Evolutionary conservation across 345 rosid genomes (phyloP), one percentile per base, ranked within the genome.

Genomic region (Anastatica hierochuntica): DNA sequence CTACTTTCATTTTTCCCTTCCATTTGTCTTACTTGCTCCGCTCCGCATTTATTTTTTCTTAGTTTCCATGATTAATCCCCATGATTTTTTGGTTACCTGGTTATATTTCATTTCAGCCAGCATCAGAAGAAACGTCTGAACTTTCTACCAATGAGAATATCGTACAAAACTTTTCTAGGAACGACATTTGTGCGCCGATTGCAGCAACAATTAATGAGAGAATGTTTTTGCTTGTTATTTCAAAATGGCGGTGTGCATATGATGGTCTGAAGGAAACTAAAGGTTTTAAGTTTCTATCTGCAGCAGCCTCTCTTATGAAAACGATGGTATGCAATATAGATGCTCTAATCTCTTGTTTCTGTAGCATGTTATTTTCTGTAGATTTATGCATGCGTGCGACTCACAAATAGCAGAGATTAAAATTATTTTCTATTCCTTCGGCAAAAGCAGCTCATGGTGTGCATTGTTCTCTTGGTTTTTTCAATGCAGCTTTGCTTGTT

Each of bases 171-270:
- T 43, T 54, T 57, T 83, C 80, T 70, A 75, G 77, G 43, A 94
- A 80, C 63, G 79, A 78, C 73, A 56, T 83, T 38, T 92, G 98
- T 66, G 95, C 95, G 52, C 98, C 98, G 12, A 79, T 92, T 72
- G 88, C 98, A 56, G 81, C 81, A 70, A 68, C 98, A 39, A 81
- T 88, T 75, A 80, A 85, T 54, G 96, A 92, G 71, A 76, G 88
- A 44, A 85, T 88, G 98, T 88, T 92, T 72, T 41, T 43, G 48
- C 77, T 92, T 46, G 82, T 92, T 64, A 64, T 78, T 53, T 88
- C 94, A 34, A 88, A 73, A 60, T 92, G 98, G 98, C 86, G 79
- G 39, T 37, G 43, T 68, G 85, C 90, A 44, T 83, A 79, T 77
- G 95, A 92, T 46, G 80, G 78, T 63, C 74, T 85, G 75, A 88